Evolutionary conservation across 768 basidiomycete species (phyloP).

Genomic region (Gymnopilus junonius): DNA sequence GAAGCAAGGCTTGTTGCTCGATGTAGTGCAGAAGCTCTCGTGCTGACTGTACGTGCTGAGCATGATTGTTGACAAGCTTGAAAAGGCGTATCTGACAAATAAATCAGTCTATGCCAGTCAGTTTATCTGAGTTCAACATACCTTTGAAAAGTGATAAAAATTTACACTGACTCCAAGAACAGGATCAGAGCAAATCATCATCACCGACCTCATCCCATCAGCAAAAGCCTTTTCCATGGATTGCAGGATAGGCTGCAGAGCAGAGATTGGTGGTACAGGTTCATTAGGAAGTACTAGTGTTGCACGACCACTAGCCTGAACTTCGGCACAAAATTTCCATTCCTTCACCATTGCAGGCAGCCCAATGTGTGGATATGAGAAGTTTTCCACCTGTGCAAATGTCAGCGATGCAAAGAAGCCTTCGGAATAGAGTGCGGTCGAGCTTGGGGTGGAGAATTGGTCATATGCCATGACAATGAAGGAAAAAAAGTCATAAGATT

Average conservation of each 20-base stretch:
- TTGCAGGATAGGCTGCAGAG: neutral
- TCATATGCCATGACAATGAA: neutral
- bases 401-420: neutral
- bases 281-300: neutral
- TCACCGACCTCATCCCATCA: neutral
- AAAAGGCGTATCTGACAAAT: neutral
- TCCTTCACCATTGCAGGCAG: neutral
- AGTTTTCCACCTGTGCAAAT: neutral
- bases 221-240: neutral
- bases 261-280: neutral
- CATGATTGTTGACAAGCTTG: neutral
- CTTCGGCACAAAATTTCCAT: neutral
- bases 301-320: neutral
- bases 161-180: neutral
- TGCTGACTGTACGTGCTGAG: neutral
- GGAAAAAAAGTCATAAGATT: neutral
- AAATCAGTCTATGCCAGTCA: neutral
- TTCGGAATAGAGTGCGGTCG: neutral
- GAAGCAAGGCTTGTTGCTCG: neutral
- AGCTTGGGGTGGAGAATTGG: neutral
- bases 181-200: neutral
- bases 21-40: neutral
- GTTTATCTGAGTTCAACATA: neutral
- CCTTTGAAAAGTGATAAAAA: neutral
- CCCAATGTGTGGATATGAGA: neutral